phyloP scores from a whole-genome alignment of 2,329 filamentous ascomycete species.

The Aspergillus fijiensis region DNA sequence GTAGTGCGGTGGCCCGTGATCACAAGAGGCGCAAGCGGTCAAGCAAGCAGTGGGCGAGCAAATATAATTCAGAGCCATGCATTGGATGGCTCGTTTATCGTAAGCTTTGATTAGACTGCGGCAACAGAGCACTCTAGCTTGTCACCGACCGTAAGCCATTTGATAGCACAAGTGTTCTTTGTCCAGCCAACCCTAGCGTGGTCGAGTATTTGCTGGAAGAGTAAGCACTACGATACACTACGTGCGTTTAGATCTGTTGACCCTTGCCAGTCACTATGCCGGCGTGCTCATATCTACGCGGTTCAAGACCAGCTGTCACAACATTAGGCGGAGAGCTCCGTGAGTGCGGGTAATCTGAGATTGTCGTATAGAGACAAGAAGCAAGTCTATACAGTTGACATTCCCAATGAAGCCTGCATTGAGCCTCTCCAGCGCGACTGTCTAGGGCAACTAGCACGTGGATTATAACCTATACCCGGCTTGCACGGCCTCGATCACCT shows the following conservation, averaged over 20 bases:
- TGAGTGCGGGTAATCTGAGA: neutral
- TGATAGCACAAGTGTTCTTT: too few relatives aligned
- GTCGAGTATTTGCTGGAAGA: neutral
- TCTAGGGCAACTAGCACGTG: neutral
- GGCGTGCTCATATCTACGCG: neutral
- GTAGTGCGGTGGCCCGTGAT: too few relatives aligned
- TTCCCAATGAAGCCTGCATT: neutral
- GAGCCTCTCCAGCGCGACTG: neutral
- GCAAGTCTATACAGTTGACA: too few relatives aligned
- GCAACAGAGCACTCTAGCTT: too few relatives aligned
- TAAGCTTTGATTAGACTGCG: too few relatives aligned
- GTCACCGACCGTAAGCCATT: too few relatives aligned
- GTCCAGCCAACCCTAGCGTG: neutral
- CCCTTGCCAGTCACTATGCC: neutral
- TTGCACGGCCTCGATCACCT: neutral
- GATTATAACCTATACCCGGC: neutral
- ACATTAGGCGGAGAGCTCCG: too few relatives aligned
- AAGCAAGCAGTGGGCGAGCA: too few relatives aligned
- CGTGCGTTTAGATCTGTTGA: neutral
- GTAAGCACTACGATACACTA: neutral
- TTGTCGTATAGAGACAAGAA: too few relatives aligned
- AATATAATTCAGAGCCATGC: too few relatives aligned
- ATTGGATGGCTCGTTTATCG: too few relatives aligned
- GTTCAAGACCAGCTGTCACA: neutral
- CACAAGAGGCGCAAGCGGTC: too few relatives aligned